These are phyloP conservation scores for Geotrichum histeridarum DNA, from an alignment of 1,139 yeast species.

Conservation along the genomic window DNA sequence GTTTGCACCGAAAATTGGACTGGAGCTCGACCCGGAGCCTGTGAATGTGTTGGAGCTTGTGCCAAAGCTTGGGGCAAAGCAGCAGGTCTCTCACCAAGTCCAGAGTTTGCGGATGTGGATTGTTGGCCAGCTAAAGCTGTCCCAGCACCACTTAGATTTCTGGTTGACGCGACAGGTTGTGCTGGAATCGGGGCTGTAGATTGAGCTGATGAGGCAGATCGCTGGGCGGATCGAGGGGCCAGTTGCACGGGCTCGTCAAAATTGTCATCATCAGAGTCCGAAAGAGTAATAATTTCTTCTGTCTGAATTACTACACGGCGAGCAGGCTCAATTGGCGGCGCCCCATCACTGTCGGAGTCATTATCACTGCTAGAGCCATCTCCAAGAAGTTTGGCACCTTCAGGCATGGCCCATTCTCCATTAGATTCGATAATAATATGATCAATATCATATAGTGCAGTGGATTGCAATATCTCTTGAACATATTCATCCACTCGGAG, in stretches of 20 bases:
- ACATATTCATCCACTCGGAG: constrained; percentile 39
- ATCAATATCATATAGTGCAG: constrained; percentile 26
- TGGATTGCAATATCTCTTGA: constrained; percentile 11
- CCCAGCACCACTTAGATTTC: not conserved
- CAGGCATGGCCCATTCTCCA: constrained; percentile 37
- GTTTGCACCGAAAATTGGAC: no score
- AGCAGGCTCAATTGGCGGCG: not conserved
- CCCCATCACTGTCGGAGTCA: constrained; percentile 44
- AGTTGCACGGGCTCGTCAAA: not conserved
- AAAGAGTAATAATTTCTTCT: constrained; percentile 1
- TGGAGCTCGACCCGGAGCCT: not conserved
- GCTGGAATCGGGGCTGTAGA: no score
- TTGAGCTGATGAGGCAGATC: no score
- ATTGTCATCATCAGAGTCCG: constrained; percentile 15
- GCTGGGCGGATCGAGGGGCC: not conserved
- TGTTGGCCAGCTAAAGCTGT: not conserved
- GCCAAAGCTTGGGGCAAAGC: not conserved
- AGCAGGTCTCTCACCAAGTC: not conserved
- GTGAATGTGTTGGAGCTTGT: not conserved
- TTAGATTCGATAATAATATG: constrained; percentile 37
- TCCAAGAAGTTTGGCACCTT: constrained; percentile 18
- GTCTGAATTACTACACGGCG: not conserved
- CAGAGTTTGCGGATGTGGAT: not conserved
- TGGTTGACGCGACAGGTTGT: not conserved
- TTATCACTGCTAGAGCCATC: constrained; percentile 14